These are phyloP conservation scores for Myriosclerotinia curreyana DNA, from an alignment of 2,329 filamentous ascomycete species.

Conservation along the genomic window DNA sequence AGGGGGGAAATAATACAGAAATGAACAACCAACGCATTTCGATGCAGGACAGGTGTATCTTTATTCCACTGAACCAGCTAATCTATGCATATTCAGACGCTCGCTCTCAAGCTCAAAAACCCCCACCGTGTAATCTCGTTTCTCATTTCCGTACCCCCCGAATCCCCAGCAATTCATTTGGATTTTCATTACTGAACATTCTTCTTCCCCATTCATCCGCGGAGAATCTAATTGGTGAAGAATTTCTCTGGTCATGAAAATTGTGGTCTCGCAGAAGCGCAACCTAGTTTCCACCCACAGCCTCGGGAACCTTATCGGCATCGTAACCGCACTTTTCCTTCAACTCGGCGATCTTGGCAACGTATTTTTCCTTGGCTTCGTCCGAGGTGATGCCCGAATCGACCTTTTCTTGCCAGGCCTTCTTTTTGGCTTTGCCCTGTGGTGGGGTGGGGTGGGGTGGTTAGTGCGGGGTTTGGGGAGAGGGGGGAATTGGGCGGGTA, in stretches of 20 bases:
- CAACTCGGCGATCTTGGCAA: constrained; percentile 67
- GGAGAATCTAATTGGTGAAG: neutral
- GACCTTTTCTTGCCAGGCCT: constrained; percentile 69
- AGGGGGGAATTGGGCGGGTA: too few relatives aligned
- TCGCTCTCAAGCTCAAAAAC: too few relatives aligned
- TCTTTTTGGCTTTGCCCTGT: constrained; percentile 74
- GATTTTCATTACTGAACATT: too few relatives aligned
- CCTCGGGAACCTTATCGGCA: constrained; percentile 60
- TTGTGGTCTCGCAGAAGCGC: too few relatives aligned
- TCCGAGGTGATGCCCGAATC: constrained; percentile 59
- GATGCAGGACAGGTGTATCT: too few relatives aligned
- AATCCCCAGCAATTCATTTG: too few relatives aligned
- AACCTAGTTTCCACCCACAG: constrained; percentile 42
- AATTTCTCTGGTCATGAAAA: neutral
- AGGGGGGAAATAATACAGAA: too few relatives aligned
- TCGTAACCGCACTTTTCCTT: constrained; percentile 69
- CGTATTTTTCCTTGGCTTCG: constrained; percentile 73
- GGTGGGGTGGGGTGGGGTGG: neutral
- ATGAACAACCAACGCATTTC: too few relatives aligned
- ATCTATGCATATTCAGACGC: too few relatives aligned
- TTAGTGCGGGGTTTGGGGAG: neutral
- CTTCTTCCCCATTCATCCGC: neutral
- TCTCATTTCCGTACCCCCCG: too few relatives aligned
- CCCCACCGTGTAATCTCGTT: too few relatives aligned
- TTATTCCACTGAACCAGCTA: too few relatives aligned